Base-by-base conservation (phyloP, 208 protist genomes). In the Acanthamoeba royreba region DNA sequence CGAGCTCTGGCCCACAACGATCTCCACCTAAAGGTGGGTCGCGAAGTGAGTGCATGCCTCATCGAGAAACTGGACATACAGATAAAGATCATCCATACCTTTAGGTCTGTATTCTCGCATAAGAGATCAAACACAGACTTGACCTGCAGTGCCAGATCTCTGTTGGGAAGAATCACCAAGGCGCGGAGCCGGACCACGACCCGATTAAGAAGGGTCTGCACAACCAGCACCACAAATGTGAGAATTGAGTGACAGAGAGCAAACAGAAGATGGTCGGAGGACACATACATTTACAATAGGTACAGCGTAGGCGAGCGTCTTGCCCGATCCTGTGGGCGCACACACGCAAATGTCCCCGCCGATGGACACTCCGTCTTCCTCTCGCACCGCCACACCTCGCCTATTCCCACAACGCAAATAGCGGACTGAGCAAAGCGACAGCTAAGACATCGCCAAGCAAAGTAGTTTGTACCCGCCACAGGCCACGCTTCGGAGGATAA, bases 251-350 rank as follows among this genome's bases (percentile, higher is more conserved):
- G n/a, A n/a, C n/a, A n/a, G n/a, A n/a, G n/a, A n/a, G n/a, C n/a
- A n/a, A n/a, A n/a, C n/a, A n/a, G n/a, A n/a, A n/a, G n/a, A n/a
- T n/a, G n/a, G n/a, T n/a, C n/a, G n/a, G n/a, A 46, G 93, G n/a
- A 94, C 72, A 94, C 3, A 35, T 95, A 97, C 81, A 33, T 97
- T 81, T n/a, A 98, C 95, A 15, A 97, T 93, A 22, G 97, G 97
- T 19, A 98, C 53, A 17, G 95, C 96, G 94, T 97, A 98, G 28
- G 96, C 81, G 1, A 98, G 90, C 58, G 97, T 98, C 94, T 98
- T 98, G 77, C 97, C 97, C 0, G 81, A 95, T 58, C 97, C 97
- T 11, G 97, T 98, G 38, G 97, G 97, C 83, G 97, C 96, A 55
- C 88, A 94, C 5, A 98, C 95, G 93, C 96, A 98, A 38, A 98